A percentile compares a stretch with the other conserved stretches of the same genome.
Evolutionary conservation across 805 yeast genomes (phyloP).

Genomic region (Starmera caribaea): DNA sequence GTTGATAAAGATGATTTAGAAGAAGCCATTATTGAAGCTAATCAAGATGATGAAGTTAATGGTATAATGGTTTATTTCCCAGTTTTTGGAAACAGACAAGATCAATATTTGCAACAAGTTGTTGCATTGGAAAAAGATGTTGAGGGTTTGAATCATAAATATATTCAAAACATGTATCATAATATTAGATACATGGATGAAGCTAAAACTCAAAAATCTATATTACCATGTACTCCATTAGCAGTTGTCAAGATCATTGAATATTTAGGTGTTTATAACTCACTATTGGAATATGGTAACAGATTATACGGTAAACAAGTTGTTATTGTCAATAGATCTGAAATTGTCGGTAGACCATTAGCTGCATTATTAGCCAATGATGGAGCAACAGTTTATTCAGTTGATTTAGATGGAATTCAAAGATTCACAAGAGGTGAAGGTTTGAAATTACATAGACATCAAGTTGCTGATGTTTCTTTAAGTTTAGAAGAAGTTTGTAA

Average conservation of each 20-base stretch:
- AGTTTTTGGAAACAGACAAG: constrained; percentile 91
- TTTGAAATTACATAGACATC: constrained; percentile 69
- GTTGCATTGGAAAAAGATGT: constrained; percentile 90
- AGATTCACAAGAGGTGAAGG: constrained; percentile 93
- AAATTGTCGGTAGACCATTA: constrained; percentile 94
- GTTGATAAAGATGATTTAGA: constrained; percentile 75
- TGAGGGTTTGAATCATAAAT: constrained; percentile 86
- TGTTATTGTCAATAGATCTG: constrained; percentile 86
- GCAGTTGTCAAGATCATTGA: constrained; percentile 92
- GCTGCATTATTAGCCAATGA: constrained; percentile 95
- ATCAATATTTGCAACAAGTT: constrained; percentile 90
- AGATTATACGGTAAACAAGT: constrained; percentile 88
- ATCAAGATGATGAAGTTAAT: constrained; percentile 61
- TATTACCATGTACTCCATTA: constrained; percentile 92
- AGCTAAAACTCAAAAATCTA: constrained; percentile 60
- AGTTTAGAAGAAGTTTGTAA: constrained; percentile 58
- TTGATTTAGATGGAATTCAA: constrained; percentile 80
- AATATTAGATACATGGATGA: constrained; percentile 78
- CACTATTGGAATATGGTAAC: constrained; percentile 77
- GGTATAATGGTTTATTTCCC: constrained; percentile 98
- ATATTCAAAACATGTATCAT: constrained; percentile 91
- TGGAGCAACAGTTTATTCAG: constrained; percentile 94
- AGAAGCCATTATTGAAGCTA: constrained; percentile 74
- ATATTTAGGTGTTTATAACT: constrained; percentile 79
- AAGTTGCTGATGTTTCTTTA: constrained; percentile 50